Evolutionary conservation across 805 yeast genomes (phyloP).

Genomic region (Maudiozyma serrabonitensis): DNA sequence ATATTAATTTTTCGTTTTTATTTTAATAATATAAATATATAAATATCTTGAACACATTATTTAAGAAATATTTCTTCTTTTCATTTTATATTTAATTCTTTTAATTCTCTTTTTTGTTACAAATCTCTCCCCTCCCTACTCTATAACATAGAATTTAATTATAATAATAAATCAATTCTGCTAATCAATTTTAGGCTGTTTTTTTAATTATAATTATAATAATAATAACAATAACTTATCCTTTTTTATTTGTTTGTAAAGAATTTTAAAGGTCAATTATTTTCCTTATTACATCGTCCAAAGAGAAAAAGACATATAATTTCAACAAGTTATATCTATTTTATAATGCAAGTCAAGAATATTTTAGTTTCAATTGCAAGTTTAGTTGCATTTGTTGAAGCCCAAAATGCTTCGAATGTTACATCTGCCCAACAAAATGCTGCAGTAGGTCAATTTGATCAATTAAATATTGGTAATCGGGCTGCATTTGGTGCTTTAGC

Average conservation of each 20-base stretch:
- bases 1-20: no score
- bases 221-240: neutral
- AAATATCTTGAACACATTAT: no score
- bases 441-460: constrained; percentile 1
- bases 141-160: neutral
- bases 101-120: neutral
- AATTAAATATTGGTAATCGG: constrained; percentile 1
- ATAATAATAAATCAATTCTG: no score
- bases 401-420: constrained; percentile 3
- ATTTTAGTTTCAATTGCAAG: constrained; percentile 7
- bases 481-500: constrained; percentile 10
- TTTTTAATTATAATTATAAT: no score
- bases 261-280: neutral
- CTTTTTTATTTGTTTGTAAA: neutral
- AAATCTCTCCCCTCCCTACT: neutral
- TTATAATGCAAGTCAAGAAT: constrained; percentile 8
- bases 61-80: no score
- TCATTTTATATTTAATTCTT: no score
- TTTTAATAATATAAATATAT: no score
- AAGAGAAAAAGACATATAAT: neutral
- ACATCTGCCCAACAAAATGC: constrained; percentile 1
- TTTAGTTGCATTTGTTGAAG: constrained; percentile 4
- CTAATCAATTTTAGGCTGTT: no score
- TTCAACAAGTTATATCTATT: neutral
- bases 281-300: neutral